Conservation (phyloP, 148 eudicot species). For the Salicornia ramosissima region DNA sequence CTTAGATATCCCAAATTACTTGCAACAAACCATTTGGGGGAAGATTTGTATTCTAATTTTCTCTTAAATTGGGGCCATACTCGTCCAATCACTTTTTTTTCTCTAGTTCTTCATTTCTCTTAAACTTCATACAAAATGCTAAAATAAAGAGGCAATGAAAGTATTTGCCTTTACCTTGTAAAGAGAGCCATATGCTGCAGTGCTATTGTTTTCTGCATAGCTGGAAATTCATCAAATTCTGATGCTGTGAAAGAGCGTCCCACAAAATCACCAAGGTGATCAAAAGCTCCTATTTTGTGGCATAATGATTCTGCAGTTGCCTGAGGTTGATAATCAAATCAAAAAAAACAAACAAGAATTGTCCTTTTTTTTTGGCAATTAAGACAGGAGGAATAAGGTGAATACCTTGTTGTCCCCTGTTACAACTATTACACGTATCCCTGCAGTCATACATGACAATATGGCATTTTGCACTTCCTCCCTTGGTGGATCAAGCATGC, state of each 20-base stretch:
- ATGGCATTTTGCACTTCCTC: constrained; percentile 89
- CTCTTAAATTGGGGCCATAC: too few species aligned
- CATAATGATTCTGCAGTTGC: constrained; percentile 92
- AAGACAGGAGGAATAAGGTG: neutral
- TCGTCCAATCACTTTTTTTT: too few species aligned
- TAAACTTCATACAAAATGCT: too few species aligned
- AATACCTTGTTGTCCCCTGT: constrained; percentile 98
- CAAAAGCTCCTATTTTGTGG: constrained; percentile 86
- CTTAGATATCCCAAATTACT: too few species aligned
- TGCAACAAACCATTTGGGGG: too few species aligned
- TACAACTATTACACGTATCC: constrained; percentile 95
- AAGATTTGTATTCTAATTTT: too few species aligned
- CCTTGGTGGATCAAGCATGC: constrained; percentile 99
- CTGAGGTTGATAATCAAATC: constrained; percentile 35
- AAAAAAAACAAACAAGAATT: constrained; percentile 11
- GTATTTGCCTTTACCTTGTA: constrained; percentile 47
- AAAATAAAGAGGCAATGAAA: neutral
- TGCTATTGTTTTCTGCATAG: constrained; percentile 78
- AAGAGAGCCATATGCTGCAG: constrained; percentile 88
- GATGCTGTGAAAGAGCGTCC: constrained; percentile 93
- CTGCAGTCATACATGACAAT: constrained; percentile 90
- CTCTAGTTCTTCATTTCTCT: too few species aligned
- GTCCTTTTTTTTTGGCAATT: neutral
- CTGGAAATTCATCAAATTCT: constrained; percentile 95
- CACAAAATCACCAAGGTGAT: constrained; percentile 73